These are phyloP conservation scores for Phytophthora sp. DNA, from an alignment of 352 stramenopile species.

Conservation along the genomic window DNA sequence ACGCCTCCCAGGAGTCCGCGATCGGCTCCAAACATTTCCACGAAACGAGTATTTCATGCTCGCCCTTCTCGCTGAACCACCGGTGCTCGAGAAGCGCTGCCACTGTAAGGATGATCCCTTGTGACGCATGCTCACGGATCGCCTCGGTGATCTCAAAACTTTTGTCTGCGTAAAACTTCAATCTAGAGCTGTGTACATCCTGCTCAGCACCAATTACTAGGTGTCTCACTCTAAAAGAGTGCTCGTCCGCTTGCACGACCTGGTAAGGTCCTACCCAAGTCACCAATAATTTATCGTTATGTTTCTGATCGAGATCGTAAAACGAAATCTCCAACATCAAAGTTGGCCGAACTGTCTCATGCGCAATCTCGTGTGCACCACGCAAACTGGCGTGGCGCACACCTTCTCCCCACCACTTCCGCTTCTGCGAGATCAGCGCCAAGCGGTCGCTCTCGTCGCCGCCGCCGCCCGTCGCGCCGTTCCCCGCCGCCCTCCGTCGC, in stretches of 20 bases:
- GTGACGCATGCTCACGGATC: neutral
- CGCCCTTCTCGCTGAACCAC: neutral
- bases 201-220: too few species aligned
- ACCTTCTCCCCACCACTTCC: too few species aligned
- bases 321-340: neutral
- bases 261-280: neutral
- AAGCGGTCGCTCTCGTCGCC: too few species aligned
- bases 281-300: neutral
- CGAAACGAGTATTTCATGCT: neutral
- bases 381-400: too few species aligned
- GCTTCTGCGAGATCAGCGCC: neutral
- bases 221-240: too few species aligned
- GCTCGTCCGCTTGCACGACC: neutral
- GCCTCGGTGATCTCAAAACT: slow-evolving; percentile 1
- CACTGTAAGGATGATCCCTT: neutral
- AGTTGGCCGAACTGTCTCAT: too few species aligned
- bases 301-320: neutral
- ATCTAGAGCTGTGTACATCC: neutral
- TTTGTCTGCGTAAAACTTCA: slow-evolving; percentile 1
- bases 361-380: too few species aligned
- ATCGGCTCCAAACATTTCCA: slow-evolving; percentile 3
- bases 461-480: neutral
- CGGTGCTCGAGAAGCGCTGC: neutral
- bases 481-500: too few species aligned
- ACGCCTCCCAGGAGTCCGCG: slow-evolving; percentile 13